Base-by-base conservation (phyloP, 1,139 yeast species). In the Yamadazyma atmosphaerica region DNA sequence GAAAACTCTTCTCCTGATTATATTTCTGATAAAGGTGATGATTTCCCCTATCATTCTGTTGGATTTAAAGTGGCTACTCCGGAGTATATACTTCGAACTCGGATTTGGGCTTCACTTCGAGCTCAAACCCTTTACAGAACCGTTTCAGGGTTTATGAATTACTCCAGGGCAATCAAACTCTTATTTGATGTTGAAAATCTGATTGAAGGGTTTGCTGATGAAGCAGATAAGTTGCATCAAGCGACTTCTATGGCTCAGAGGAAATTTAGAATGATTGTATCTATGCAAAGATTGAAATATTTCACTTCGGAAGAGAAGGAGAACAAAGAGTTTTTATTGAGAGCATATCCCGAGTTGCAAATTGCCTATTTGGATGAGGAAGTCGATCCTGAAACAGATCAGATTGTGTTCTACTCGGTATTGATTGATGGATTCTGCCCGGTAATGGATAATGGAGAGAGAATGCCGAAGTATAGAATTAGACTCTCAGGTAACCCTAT, bases 81-180 rank as follows among this genome's bases (percentile, higher is more conserved):
- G 0, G 80, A 74, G 37, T 75, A 72, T 47, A 65, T 74, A 16
- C 51, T 76, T 40, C 58, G 82, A 49, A 76, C 82, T 1, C 53
- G 82, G 46, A 68, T 77, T 13, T 77, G 83, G 82, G 81, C 82
- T 1, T 76, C 81, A 0, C 58, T 77, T 36, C 60, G 82, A 48
- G 65, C 79, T 2, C 83, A 77, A 50, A 77, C 83, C 0, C 57
- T 77, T 16, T 77, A 72, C 45, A 61, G 82, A 37, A 77, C 82
- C 1, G 65, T 77, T 13, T 66, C 80, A 1, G 82, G 82, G 1
- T 77, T 77, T 45, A 76, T 76, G 81, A 76, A 77, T 48, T 77
- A 77, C 47, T 68, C 77, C 7, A 56, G 76, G 14, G 81, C 81
- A 0, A 66, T 77, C 3, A 77, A 75, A 42, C 54, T 75, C 9